Evolutionary conservation across 169 alveolate species (phyloP).

Genomic region (Sarcocystis neurona): DNA sequence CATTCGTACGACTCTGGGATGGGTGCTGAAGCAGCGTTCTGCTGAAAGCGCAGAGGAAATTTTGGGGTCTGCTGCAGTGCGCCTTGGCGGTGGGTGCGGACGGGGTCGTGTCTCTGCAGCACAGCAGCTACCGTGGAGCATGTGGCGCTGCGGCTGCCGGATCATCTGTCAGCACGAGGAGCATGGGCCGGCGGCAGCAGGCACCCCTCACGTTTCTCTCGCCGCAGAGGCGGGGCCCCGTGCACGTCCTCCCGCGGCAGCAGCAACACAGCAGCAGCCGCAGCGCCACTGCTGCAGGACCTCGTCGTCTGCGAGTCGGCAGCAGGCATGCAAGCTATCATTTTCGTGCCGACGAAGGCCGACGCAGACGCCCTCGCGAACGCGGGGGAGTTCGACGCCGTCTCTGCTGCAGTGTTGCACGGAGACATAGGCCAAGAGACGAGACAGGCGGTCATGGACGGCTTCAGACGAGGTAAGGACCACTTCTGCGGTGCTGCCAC

Average conservation of each 20-base stretch:
- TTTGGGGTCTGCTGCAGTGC: neutral
- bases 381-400: constrained; percentile 21
- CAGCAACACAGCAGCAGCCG: neutral
- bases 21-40: too few relatives aligned
- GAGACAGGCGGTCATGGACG: constrained; percentile 54
- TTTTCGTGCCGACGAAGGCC: constrained; percentile 60
- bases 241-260: constrained; percentile 18
- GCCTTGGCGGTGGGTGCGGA: neutral
- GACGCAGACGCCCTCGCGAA: constrained; percentile 60
- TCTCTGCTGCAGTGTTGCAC: constrained; percentile 60
- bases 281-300: constrained; percentile 52
- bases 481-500: too few relatives aligned
- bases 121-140: constrained; percentile 29
- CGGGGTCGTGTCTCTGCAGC: neutral
- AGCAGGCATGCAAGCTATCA: constrained; percentile 53
- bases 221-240: neutral
- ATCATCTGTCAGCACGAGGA: neutral
- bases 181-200: neutral
- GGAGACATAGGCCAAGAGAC: constrained; percentile 64
- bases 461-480: constrained; percentile 49
- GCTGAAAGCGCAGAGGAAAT: too few relatives aligned
- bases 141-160: constrained; percentile 19
- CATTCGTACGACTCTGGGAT: too few relatives aligned
- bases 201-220: neutral
- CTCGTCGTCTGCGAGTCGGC: constrained; percentile 31